Evolutionary conservation across 495 filamentous ascomycete species (phyloP), one percentile per base, ranked within the genome.

Genomic region (Podospora sp.): DNA sequence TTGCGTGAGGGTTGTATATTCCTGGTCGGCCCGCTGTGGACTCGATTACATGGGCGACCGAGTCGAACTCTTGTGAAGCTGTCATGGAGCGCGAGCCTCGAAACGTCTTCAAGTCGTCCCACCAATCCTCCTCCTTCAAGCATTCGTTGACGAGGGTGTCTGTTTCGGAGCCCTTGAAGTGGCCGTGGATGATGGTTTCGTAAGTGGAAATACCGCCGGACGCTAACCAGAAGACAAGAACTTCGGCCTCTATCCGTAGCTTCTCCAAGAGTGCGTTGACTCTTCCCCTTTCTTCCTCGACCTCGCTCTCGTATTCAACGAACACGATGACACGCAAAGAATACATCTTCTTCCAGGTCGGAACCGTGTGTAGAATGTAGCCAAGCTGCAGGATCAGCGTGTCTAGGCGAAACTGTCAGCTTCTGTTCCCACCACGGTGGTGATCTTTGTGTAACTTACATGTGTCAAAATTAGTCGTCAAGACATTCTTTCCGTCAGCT

Each of bases 381-480:
- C 92, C 92, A 25, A 96, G 81, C 72, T 96, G 92, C 16, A 96
- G 81, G 67, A 96, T 96, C 33, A 96, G 78, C 0, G 92, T 96
- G 74, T 96, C 82, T 85, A 49, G 51, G 12, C 16, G 62, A 72
- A 51, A 77, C 20, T 33, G 18, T 35, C 16, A 52, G 21, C 27
- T 24, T 24, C 22, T 27, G 1, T 7, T 33, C 16, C 14, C 6
- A 26, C n/a, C n/a, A 46, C 12, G 9, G 25, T 29, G 4, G 5
- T 14, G 3, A 1, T 33, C 8, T 33, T 52, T 4, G 20, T 12
- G 24, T 8, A 1, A 73, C 82, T 77, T 63, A 84, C 83, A 96
- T 9, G 92, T 96, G 72, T 96, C 92, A 76, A 96, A 96, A 69
- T 96, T 96, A 0, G 92, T 95, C 2, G 92, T 96, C 55, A 92